Evolutionary conservation across 345 rosid genomes (phyloP).

Genomic region (Limnanthes douglasii): DNA sequence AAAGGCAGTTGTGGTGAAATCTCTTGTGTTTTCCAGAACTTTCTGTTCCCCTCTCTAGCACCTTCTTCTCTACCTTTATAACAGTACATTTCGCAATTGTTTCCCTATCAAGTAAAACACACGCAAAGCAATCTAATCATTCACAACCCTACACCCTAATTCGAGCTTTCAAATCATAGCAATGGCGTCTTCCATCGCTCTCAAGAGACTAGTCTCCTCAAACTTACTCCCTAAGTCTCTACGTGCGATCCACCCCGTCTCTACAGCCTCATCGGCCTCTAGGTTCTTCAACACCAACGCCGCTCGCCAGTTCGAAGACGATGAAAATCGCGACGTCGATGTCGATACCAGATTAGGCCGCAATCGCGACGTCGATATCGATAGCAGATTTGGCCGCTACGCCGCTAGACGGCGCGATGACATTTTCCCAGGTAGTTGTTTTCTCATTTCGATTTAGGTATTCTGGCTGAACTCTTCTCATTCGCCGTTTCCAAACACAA

Average conservation of each 20-base stretch:
- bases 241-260: conserved; percentile 8
- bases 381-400: conserved; percentile 12
- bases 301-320: conserved; percentile 11
- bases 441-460: background rate
- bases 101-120: background rate
- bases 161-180: background rate
- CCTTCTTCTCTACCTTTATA: conserved; percentile 3
- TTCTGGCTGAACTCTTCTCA: no score
- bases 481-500: background rate
- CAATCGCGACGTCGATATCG: conserved; percentile 7
- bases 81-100: background rate
- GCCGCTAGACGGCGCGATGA: conserved; percentile 24
- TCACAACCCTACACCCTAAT: background rate
- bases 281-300: conserved; percentile 32
- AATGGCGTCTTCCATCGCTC: conserved; percentile 33
- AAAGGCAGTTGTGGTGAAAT: no score
- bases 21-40: no score
- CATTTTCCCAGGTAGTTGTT: conserved; percentile 27
- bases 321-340: conserved; percentile 4
- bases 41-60: conserved; percentile 16
- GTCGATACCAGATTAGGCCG: no score
- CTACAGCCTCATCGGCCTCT: conserved; percentile 8
- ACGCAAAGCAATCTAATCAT: background rate
- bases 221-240: conserved; percentile 7
- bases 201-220: conserved; percentile 21